Evolutionary conservation across 805 yeast species (phyloP).

Genomic region (Wickerhamomyces xylosicus): DNA sequence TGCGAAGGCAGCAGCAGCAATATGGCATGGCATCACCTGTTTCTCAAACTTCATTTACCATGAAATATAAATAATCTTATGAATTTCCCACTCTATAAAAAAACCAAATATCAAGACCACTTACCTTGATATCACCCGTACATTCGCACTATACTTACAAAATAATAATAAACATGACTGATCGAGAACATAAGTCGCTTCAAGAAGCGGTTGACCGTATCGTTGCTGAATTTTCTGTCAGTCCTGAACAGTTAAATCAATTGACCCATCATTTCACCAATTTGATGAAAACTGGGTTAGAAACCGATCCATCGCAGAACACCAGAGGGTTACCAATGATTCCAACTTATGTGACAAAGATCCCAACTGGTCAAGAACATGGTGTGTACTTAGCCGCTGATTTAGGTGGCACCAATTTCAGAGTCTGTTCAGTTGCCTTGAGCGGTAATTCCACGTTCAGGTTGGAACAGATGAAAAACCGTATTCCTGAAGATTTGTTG

Average conservation of each 20-base stretch:
- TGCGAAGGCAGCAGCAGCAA: too few relatives aligned
- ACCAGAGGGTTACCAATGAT: slow-evolving; percentile 72
- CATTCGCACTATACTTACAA: too few relatives aligned
- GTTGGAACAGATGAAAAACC: slow-evolving; percentile 64
- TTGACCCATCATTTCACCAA: slow-evolving; percentile 42
- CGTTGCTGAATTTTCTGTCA: slow-evolving; percentile 14
- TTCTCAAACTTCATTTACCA: too few relatives aligned
- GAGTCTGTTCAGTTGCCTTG: slow-evolving; percentile 82
- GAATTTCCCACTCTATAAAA: too few relatives aligned
- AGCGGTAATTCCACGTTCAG: slow-evolving; percentile 72
- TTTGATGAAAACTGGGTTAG: slow-evolving; percentile 52
- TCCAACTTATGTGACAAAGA: slow-evolving; percentile 77
- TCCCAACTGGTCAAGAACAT: slow-evolving; percentile 78
- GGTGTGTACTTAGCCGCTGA: slow-evolving; percentile 88
- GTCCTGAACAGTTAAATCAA: slow-evolving; percentile 7
- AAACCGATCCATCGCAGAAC: slow-evolving; percentile 27
- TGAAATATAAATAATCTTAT: too few relatives aligned
- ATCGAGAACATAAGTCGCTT: not conserved
- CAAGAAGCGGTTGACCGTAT: slow-evolving; percentile 10
- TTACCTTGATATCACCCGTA: too few relatives aligned
- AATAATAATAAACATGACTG: too few relatives aligned
- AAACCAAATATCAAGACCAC: too few relatives aligned
- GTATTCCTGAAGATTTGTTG: slow-evolving; percentile 73
- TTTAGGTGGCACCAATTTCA: slow-evolving; percentile 91
- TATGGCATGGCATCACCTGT: too few relatives aligned